Evolutionary conservation across 2,329 filamentous ascomycete genomes (phyloP).

Genomic region (Apiospora malaysiana): DNA sequence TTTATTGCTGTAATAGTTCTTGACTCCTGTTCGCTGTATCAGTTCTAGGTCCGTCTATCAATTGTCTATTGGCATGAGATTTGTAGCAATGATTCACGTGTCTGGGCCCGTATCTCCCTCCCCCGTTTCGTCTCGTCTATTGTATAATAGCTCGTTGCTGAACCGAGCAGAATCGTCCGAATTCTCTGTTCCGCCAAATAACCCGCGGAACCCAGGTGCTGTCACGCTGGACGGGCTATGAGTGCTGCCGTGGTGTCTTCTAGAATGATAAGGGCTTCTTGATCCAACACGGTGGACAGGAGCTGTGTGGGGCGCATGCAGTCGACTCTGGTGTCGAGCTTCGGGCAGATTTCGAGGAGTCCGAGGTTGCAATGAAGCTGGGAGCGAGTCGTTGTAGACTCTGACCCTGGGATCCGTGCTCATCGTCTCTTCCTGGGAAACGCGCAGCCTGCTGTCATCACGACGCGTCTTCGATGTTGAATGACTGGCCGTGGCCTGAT

Average conservation of each 20-base stretch:
- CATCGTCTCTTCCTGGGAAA: constrained; percentile 25
- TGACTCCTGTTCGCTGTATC: too few relatives aligned
- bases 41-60: background rate
- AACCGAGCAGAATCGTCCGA: constrained; percentile 41
- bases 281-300: constrained; percentile 36
- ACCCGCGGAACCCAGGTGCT: constrained; percentile 50
- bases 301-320: constrained; percentile 51
- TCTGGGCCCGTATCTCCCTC: background rate
- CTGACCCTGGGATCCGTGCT: constrained; percentile 36
- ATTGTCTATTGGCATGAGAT: background rate
- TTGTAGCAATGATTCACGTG: background rate
- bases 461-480: constrained; percentile 13
- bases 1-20: background rate
- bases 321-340: constrained; percentile 51
- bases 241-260: constrained; percentile 31
- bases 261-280: constrained; percentile 26
- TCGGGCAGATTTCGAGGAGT: constrained; percentile 57
- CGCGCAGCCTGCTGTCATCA: constrained; percentile 17
- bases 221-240: constrained; percentile 46
- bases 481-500: constrained; percentile 29
- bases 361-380: constrained; percentile 53
- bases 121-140: background rate
- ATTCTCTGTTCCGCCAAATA: constrained; percentile 57
- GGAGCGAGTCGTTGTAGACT: constrained; percentile 54
- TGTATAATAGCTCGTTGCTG: background rate